Conservation (phyloP, 2,329 filamentous ascomycete genomes). For the Botrytis deweyae region DNA sequence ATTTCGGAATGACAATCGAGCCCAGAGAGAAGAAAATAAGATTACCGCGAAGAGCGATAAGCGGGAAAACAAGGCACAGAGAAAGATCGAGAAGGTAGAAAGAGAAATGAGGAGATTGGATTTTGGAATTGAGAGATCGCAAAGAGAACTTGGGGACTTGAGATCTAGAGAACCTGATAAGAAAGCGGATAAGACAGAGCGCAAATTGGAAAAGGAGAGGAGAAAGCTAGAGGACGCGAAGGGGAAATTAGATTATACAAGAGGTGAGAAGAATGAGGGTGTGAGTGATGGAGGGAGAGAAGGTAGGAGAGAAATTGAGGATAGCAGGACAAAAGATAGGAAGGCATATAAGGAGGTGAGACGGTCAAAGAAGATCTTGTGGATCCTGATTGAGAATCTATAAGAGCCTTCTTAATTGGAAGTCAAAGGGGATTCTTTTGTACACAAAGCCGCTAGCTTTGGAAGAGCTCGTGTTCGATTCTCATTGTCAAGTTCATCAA, state of each 20-base stretch:
- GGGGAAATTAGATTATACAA: not conserved
- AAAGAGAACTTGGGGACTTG: not conserved
- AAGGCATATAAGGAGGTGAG: not conserved
- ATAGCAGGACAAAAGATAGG: not conserved
- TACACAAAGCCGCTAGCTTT: not conserved
- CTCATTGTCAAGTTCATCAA: not conserved
- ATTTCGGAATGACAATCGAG: conserved; percentile 30
- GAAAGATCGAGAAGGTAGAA: not conserved
- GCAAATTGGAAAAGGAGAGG: not conserved
- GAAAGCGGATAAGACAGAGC: not conserved
- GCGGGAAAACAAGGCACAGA: not conserved
- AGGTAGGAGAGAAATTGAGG: not conserved
- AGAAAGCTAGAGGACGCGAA: not conserved
- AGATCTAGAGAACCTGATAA: not conserved
- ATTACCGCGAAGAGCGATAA: not conserved
- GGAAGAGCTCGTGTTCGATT: not conserved
- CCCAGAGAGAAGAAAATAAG: conserved; percentile 33
- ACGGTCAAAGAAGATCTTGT: not conserved
- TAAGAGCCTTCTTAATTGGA: not conserved
- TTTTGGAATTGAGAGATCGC: not conserved
- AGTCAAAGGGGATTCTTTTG: no score
- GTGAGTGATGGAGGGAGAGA: not conserved
- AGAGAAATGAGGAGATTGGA: not conserved
- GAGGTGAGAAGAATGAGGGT: not conserved
- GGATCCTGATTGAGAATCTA: not conserved